phyloP scores from a whole-genome alignment of 192 early-diverging fungal species.

The Backusella morwellensis region DNA sequence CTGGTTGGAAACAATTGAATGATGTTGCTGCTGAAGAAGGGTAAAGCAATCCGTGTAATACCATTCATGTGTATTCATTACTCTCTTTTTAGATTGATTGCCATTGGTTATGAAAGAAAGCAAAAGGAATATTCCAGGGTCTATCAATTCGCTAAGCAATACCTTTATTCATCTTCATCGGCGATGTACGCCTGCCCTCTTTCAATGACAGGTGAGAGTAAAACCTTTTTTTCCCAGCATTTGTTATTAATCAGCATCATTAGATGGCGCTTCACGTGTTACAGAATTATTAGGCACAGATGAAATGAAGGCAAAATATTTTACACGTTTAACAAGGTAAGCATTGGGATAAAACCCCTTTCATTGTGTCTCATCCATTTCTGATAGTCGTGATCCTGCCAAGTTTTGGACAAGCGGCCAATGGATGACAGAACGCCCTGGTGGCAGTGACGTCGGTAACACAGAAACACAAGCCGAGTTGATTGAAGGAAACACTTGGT shows the following conservation, averaged over 20 bases:
- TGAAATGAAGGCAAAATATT: constrained; percentile 50
- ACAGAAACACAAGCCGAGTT: constrained; percentile 62
- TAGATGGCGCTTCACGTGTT: constrained; percentile 63
- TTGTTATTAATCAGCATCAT: neutral
- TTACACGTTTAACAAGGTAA: constrained; percentile 42
- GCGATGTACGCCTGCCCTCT: constrained; percentile 63
- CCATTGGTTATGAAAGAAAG: constrained; percentile 59
- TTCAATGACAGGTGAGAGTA: constrained; percentile 57
- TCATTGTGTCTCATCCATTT: no score
- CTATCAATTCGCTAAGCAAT: constrained; percentile 66
- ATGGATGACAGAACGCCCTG: constrained; percentile 77
- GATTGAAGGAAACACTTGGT: constrained; percentile 36
- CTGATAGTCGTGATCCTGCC: constrained; percentile 52
- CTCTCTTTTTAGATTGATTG: constrained; percentile 36
- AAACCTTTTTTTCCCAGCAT: no score
- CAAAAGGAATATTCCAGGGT: constrained; percentile 48
- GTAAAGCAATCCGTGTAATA: neutral
- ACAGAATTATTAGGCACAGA: constrained; percentile 51
- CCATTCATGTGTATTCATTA: neutral
- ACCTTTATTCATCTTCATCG: constrained; percentile 47
- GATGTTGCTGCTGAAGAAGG: constrained; percentile 56
- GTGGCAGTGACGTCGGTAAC: constrained; percentile 60
- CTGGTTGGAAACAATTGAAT: constrained; percentile 62
- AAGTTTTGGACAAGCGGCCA: constrained; percentile 65
- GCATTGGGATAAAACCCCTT: neutral